A percentile compares a stretch with the other conserved stretches of the same genome.
Evolutionary conservation across 352 stramenopile species (phyloP).

Genomic region (Phytophthora pseudosyringae): DNA sequence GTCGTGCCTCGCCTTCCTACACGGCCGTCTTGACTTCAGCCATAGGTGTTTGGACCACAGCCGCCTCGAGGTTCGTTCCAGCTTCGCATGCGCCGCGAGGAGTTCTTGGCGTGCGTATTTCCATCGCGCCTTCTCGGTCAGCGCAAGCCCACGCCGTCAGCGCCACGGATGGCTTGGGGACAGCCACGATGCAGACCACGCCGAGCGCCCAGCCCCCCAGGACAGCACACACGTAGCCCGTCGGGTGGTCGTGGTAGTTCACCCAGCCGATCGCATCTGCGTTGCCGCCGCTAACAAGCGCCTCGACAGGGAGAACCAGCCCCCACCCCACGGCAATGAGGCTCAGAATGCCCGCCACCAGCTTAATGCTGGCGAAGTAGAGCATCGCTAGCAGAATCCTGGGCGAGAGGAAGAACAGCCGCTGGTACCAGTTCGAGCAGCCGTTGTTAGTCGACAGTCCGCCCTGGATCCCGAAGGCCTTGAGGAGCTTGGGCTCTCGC

Average conservation of each 20-base stretch:
- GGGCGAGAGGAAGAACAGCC: constrained; percentile 34
- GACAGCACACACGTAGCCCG: constrained; percentile 17
- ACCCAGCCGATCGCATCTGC: constrained; percentile 28
- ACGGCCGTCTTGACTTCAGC: constrained; percentile 1
- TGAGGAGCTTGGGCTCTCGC: constrained; percentile 16
- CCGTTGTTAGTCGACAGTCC: constrained; percentile 36
- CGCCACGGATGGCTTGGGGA: constrained; percentile 24
- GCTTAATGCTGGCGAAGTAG: constrained; percentile 57
- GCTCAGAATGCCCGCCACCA: constrained; percentile 44
- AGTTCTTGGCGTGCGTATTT: constrained; percentile 1
- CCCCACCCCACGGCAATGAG: constrained; percentile 30
- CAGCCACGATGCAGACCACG: constrained; percentile 11
- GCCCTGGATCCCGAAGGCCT: constrained; percentile 31
- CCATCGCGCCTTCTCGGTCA: constrained; percentile 7
- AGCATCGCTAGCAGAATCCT: constrained; percentile 43
- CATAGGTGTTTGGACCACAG: constrained; percentile 14
- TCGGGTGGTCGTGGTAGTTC: constrained; percentile 21
- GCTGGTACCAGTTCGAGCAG: constrained; percentile 13
- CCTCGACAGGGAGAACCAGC: constrained; percentile 43
- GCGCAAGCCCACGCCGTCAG: constrained; percentile 27
- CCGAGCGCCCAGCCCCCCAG: constrained; percentile 21
- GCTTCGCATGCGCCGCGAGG: neutral
- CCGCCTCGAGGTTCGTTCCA: constrained; percentile 8
- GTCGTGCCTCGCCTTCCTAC: too few relatives aligned
- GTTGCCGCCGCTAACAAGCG: constrained; percentile 26